A percentile compares a stretch with the other conserved stretches of the same genome.
Conservation (phyloP, 306 rosid species). For the Cyclanthera cordifolia region DNA sequence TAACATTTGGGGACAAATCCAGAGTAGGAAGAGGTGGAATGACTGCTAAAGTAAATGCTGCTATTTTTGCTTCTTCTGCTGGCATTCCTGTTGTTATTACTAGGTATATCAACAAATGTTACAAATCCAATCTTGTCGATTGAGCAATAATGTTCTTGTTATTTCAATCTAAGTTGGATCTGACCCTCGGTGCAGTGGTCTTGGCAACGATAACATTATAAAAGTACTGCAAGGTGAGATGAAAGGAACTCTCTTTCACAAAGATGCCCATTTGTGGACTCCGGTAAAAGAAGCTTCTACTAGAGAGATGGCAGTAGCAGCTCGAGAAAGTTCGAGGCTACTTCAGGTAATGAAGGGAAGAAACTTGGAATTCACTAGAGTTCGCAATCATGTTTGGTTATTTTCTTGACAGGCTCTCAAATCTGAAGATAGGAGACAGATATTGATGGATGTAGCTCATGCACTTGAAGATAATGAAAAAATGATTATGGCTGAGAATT, state of each 20-base stretch:
- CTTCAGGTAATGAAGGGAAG: constrained; percentile 37
- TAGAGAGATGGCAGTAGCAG: constrained; percentile 70
- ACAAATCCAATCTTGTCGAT: neutral
- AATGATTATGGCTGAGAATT: constrained; percentile 42
- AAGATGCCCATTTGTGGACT: constrained; percentile 75
- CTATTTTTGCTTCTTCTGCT: constrained; percentile 53
- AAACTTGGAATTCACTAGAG: neutral
- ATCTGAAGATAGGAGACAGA: constrained; percentile 50
- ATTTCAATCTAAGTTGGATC: neutral
- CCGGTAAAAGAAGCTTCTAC: constrained; percentile 48
- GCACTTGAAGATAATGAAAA: constrained; percentile 54
- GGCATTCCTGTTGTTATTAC: constrained; percentile 85
- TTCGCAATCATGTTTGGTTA: neutral
- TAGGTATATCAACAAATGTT: constrained; percentile 36
- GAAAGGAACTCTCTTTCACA: constrained; percentile 74
- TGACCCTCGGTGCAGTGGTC: constrained; percentile 41
- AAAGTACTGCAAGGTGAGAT: constrained; percentile 67
- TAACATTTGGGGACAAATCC: constrained; percentile 81
- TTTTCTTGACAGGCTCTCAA: constrained; percentile 30
- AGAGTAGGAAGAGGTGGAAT: constrained; percentile 83
- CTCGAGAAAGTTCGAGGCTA: constrained; percentile 50
- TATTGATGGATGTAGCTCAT: constrained; percentile 59
- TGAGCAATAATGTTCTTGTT: neutral
- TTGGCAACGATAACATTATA: constrained; percentile 56
- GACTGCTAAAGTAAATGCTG: constrained; percentile 89